Conservation (phyloP, 2,329 filamentous ascomycete species). For the Coniosporium tulheliwenetii region DNA sequence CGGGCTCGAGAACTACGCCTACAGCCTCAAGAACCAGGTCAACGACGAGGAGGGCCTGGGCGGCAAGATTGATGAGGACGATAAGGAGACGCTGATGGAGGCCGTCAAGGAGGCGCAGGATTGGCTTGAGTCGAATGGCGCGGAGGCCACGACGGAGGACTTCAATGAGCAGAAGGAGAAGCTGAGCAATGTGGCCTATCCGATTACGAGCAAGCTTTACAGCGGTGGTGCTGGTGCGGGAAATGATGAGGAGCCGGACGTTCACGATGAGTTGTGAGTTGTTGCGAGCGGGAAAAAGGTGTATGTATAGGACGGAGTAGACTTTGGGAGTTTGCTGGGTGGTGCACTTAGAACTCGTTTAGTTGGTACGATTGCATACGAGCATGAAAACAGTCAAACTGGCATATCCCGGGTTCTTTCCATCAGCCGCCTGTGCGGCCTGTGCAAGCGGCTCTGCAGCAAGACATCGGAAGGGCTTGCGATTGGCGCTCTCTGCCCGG, state of each 20-base stretch:
- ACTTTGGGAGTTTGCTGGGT: neutral
- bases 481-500: no score
- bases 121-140: constrained; percentile 92
- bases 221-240: constrained; percentile 40
- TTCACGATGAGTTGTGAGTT: constrained; percentile 32
- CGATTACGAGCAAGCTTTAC: constrained; percentile 98
- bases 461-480: no score
- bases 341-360: neutral
- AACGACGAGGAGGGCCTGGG: constrained; percentile 93
- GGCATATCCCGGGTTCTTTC: no score
- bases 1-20: constrained; percentile 96
- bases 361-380: constrained; percentile 1
- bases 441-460: no score
- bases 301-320: neutral
- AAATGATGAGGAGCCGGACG: constrained; percentile 51
- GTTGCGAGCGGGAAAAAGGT: neutral
- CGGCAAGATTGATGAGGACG: constrained; percentile 95
- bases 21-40: constrained; percentile 98
- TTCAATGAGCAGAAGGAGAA: constrained; percentile 99
- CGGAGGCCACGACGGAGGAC: constrained; percentile 75
- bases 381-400: no score
- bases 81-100: constrained; percentile 82
- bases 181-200: constrained; percentile 89
- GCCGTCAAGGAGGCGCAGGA: constrained; percentile 94
- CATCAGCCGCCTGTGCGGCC: no score